phyloP scores from a whole-genome alignment of 2,329 filamentous ascomycete genomes.

The Cladophialophora carrionii region DNA sequence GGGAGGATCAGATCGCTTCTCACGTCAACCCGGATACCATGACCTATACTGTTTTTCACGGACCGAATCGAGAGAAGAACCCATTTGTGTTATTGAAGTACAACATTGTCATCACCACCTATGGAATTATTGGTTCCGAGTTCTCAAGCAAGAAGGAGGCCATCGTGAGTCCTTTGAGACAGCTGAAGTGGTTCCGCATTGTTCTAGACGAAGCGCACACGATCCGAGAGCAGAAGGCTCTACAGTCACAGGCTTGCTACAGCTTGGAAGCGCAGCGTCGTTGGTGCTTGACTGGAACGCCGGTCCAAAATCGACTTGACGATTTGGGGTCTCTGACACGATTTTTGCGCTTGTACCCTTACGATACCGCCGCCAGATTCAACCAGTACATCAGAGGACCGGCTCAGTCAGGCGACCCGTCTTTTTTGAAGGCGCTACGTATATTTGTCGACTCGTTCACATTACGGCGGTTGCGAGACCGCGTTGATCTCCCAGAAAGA shows the following conservation, averaged over 20 bases:
- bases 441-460: conserved; percentile 94
- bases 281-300: conserved; percentile 97
- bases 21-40: conserved; percentile 70
- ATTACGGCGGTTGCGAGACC: conserved; percentile 86
- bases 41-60: conserved; percentile 84
- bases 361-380: conserved; percentile 77
- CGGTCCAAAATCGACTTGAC: conserved; percentile 89
- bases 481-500: conserved; percentile 77
- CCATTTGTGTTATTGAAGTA: conserved; percentile 68
- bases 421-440: conserved; percentile 81
- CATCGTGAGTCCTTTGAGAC: conserved; percentile 66
- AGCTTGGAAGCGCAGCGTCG: conserved; percentile 76
- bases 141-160: conserved; percentile 58
- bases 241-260: conserved; percentile 83
- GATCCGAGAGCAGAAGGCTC: conserved; percentile 81
- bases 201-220: conserved; percentile 94
- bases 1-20: conserved; percentile 86
- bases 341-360: conserved; percentile 82
- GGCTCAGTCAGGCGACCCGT: conserved; percentile 83
- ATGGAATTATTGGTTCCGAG: conserved; percentile 83
- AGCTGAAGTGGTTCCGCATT: conserved; percentile 89
- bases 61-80: conserved; percentile 72
- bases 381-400: conserved; percentile 77
- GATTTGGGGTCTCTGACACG: conserved; percentile 85
- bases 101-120: conserved; percentile 90